phyloP scores from a whole-genome alignment of 768 basidiomycete species.

The Pulveroboletus ravenelii region DNA sequence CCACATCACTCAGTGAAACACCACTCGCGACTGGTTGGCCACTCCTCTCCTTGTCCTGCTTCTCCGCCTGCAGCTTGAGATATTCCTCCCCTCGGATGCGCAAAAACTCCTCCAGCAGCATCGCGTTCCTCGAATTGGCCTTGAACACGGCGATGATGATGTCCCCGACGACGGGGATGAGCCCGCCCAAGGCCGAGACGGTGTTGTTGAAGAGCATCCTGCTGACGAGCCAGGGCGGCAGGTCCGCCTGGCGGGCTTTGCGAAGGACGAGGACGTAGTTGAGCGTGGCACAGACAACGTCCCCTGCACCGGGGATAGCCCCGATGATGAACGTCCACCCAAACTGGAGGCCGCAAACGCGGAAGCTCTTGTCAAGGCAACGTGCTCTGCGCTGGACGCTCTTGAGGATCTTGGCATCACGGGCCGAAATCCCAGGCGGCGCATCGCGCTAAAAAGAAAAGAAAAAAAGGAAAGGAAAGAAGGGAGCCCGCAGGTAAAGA shows the following conservation, averaged over 20 bases:
- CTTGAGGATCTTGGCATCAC: slow-evolving; percentile 71
- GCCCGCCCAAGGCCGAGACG: slow-evolving; percentile 59
- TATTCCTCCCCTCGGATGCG: slow-evolving; percentile 72
- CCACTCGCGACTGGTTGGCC: slow-evolving; percentile 8
- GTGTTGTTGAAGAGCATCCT: slow-evolving; percentile 78
- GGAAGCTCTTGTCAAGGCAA: slow-evolving; percentile 85
- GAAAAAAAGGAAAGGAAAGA: slow-evolving; percentile 17
- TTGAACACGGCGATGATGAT: slow-evolving; percentile 73
- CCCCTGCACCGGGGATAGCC: slow-evolving; percentile 66
- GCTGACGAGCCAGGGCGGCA: slow-evolving; percentile 59
- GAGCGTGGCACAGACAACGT: slow-evolving; percentile 55
- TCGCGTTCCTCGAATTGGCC: slow-evolving; percentile 86
- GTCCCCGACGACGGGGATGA: slow-evolving; percentile 74
- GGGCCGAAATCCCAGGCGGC: slow-evolving; percentile 71
- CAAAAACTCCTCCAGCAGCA: slow-evolving; percentile 79
- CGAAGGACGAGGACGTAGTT: slow-evolving; percentile 75
- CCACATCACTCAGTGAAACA: slow-evolving; percentile 32
- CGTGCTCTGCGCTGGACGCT: slow-evolving; percentile 75
- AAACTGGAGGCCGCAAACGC: slow-evolving; percentile 72
- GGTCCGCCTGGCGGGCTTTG: slow-evolving; percentile 70
- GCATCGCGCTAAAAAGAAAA: slow-evolving; percentile 49
- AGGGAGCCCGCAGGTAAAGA: not conserved
- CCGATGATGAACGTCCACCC: slow-evolving; percentile 86
- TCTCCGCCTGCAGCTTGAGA: slow-evolving; percentile 45
- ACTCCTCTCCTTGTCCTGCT: slow-evolving; percentile 22